phyloP scores from a whole-genome alignment of 2,329 filamentous ascomycete species.

The Cladophialophora chaetospira region DNA sequence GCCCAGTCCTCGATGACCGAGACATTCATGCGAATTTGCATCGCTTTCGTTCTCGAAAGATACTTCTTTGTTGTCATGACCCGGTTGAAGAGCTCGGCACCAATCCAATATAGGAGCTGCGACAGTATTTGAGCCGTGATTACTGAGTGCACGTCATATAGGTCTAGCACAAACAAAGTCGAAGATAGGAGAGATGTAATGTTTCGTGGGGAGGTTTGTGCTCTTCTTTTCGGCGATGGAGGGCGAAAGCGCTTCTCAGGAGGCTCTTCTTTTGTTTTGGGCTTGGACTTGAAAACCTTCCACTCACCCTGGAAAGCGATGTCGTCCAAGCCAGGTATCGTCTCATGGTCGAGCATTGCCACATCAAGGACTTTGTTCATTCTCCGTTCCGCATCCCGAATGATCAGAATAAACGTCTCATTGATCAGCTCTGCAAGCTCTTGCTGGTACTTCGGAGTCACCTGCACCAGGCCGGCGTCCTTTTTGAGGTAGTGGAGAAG shows the following conservation, averaged over 20 bases:
- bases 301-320: conserved; percentile 98
- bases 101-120: conserved; percentile 93
- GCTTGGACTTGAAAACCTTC: conserved; percentile 93
- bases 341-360: conserved; percentile 96
- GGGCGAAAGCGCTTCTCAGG: conserved; percentile 88
- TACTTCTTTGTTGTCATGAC: conserved; percentile 97
- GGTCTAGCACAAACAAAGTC: conserved; percentile 91
- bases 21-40: conserved; percentile 99
- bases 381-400: conserved; percentile 89
- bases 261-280: conserved; percentile 83
- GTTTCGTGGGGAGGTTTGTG: conserved; percentile 89
- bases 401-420: conserved; percentile 97
- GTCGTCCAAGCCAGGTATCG: conserved; percentile 94
- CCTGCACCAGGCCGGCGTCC: conserved; percentile 75
- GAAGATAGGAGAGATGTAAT: conserved; percentile 94
- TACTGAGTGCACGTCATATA: conserved; percentile 99
- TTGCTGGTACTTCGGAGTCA: conserved; percentile 85
- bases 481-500: conserved; percentile 97
- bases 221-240: conserved; percentile 87
- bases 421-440: conserved; percentile 94
- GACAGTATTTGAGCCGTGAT: conserved; percentile 90
- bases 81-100: conserved; percentile 93
- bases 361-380: conserved; percentile 94
- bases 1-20: conserved; percentile 97
- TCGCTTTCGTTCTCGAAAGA: conserved; percentile 92